Evolutionary conservation across 352 stramenopile species (phyloP), one percentile per base, ranked within the genome.

Genomic region (Globisporangium cystogenes): DNA sequence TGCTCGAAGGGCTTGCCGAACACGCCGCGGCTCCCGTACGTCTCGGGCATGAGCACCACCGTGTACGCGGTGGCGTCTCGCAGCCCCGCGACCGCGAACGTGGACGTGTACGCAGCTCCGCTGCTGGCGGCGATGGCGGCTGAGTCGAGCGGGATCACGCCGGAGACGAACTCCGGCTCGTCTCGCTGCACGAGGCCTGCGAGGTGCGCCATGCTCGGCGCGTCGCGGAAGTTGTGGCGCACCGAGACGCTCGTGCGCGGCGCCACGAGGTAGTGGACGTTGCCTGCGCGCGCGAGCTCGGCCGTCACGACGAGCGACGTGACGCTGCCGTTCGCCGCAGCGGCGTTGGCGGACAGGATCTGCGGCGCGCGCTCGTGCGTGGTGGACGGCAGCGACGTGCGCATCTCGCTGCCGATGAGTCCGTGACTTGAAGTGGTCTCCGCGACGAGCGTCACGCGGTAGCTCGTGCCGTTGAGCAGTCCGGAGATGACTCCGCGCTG

Each of bases 21-120:
- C 15, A 91, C 64, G 3, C 83, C 81, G 54, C 74, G 65, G 42
- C 83, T 94, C 5, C 52, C 55, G 18, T 65, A 65, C 0, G 83
- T 92, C 33, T 94, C 81, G 2, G 81, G 63, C 29, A 94, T 59
- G 11, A 94, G 35, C 24, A 65, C 62, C 39, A 94, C 59, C 16
- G 59, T 59, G 49, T 92, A 90, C 15, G 60, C 37, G 0, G 76
- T 77, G 27, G 67, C 62, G 26, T 87, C 79, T 3, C 54, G 35
- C 2, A 92, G 65, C 7, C 55, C 70, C 3, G 57, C 52, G 45
- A 93, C 61, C 10, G 69, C 36, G 48, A 84, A 76, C 6, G 60
- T 27, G 6, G 66, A 27, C 27, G 49, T 53, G 39, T 70, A 67
- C 44, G 60, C 16, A 51, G 55, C 3, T 10, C n/a, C n/a, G n/a